phyloP scores from a whole-genome alignment of 2,329 filamentous ascomycete species.

The Alternaria angustiovoidea region DNA sequence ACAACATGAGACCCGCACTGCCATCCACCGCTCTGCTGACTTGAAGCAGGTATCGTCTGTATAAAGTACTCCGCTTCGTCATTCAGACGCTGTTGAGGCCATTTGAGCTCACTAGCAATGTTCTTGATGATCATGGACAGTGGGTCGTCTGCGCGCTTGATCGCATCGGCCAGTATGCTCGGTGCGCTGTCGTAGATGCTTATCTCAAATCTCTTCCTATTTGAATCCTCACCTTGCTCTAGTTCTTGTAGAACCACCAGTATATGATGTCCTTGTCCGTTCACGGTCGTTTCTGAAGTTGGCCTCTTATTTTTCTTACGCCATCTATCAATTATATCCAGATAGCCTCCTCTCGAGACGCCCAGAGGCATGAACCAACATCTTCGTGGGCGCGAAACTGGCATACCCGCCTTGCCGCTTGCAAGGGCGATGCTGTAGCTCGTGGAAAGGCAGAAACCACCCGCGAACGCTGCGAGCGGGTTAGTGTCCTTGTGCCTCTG shows the following conservation, averaged over 20 bases:
- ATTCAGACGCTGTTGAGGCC: too few relatives aligned
- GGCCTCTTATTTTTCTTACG: neutral
- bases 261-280: neutral
- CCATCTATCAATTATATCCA: neutral
- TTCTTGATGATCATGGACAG: too few relatives aligned
- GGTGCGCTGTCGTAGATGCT: neutral
- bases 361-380: conserved; percentile 21
- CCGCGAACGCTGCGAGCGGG: neutral
- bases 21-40: neutral
- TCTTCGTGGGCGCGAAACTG: conserved; percentile 9
- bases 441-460: conserved; percentile 15
- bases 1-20: conserved; percentile 27
- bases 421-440: neutral
- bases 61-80: too few relatives aligned
- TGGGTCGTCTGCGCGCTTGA: neutral
- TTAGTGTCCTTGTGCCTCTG: neutral
- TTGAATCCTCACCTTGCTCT: too few relatives aligned
- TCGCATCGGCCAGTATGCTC: neutral
- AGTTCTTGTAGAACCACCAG: neutral
- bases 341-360: neutral
- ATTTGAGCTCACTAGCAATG: too few relatives aligned
- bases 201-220: too few relatives aligned
- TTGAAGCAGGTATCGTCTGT: neutral
- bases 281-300: neutral
- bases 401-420: neutral